Conservation (phyloP, 768 basidiomycete genomes). For the Boletus reticulatus region DNA sequence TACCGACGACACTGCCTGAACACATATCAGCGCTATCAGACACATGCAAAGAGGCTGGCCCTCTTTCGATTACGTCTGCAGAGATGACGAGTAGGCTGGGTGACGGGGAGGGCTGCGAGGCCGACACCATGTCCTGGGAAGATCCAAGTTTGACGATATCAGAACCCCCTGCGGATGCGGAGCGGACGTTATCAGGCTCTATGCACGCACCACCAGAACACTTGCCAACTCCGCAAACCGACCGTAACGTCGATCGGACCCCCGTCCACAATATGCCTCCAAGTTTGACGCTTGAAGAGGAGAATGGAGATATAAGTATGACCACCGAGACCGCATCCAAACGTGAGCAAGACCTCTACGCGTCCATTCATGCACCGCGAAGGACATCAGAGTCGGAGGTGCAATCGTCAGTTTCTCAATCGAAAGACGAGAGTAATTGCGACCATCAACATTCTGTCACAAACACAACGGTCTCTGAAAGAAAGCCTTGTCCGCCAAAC, state of each 20-base stretch:
- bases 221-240: neutral
- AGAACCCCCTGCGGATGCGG: neutral
- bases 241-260: neutral
- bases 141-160: neutral
- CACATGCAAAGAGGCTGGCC: neutral
- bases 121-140: neutral
- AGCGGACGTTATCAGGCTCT: constrained; percentile 10
- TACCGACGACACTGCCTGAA: neutral
- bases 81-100: neutral
- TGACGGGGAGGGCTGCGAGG: neutral
- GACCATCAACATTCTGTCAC: neutral
- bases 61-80: neutral
- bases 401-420: neutral
- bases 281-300: neutral
- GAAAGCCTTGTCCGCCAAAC: constrained; percentile 2
- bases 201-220: constrained; percentile 15
- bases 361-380: constrained; percentile 15
- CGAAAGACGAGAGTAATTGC: neutral
- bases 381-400: neutral
- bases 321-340: neutral
- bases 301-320: neutral
- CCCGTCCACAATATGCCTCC: neutral
- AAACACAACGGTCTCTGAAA: neutral
- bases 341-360: neutral
- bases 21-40: neutral